Base-by-base conservation (phyloP, 2,329 filamentous ascomycete genomes). In the Fusarium tanahbumbuense region DNA sequence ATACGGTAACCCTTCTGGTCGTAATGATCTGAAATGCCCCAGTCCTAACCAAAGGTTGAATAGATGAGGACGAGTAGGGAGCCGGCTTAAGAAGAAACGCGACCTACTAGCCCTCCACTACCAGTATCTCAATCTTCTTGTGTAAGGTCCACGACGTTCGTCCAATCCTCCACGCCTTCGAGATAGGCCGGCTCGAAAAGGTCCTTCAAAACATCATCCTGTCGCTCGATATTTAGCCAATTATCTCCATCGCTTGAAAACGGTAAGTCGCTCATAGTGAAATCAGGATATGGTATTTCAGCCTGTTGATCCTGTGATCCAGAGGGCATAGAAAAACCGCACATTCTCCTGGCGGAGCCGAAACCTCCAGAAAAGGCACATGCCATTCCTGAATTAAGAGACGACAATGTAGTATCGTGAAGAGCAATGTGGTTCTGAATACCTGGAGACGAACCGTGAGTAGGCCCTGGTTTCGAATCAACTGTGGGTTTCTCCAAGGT, bases 231-330 rank as follows among this genome's bases (percentile, higher is more conserved):
- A 28, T 20, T 11, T 27, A 11, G 22, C 48, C 48, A 52, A 52
- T 11, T 40, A 4, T 52, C 32, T 52, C 11, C 18, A 40, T 40
- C 48, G 22, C 32, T 28, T 28, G 22, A 40, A 4, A 27, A 40
- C 32, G 32, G 11, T 22, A 28, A 52, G 48, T 52, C 32, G 8
- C 16, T 52, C 28, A 18, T 52, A 27, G 10, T 52, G 32, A 52
- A 40, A 40, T 52, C 48, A 22, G 48, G 32, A 40, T 52, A 40
- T 52, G 48, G 48, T 52, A 52, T 52, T 20, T 52, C 48, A 52
- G 48, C 32, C 48, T 52, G 48, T 40, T 40, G 32, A 20, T 52
- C 32, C 48, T 52, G 48, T 40, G 48, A 28, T 52, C 48, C 32
- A 28, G 16, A 11, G 32, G 48, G 18, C 32, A 40, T 52, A 40